Conservation (phyloP, 208 protist species). For the Acanthamoeba sp. region DNA sequence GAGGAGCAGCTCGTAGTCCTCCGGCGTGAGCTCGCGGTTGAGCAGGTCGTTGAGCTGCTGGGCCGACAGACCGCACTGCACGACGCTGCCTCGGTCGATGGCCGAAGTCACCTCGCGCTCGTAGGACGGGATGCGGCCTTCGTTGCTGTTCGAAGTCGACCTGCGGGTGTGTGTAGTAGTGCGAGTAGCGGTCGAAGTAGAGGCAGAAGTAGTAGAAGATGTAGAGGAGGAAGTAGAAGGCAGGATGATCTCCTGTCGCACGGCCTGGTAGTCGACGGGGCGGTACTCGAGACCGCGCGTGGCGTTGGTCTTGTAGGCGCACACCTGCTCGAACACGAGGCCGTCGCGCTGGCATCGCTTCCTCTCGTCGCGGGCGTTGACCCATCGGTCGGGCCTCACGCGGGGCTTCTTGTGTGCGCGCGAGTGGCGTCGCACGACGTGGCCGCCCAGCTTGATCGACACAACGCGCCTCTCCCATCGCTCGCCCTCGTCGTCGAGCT, state of each 20-base stretch:
- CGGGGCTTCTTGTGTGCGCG: not conserved
- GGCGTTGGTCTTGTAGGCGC: slow-evolving; percentile 38
- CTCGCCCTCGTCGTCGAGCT: not conserved
- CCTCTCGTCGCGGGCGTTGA: not conserved
- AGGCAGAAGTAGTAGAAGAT: not conserved
- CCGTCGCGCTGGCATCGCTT: not conserved
- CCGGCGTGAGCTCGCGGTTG: slow-evolving; percentile 83
- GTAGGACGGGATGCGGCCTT: not conserved
- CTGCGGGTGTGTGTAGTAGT: not conserved
- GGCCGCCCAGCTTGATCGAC: not conserved
- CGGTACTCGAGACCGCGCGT: slow-evolving; percentile 12
- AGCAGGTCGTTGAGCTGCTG: slow-evolving; percentile 80
- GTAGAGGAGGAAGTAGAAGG: not conserved
- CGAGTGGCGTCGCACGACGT: not conserved
- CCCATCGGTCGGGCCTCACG: not conserved
- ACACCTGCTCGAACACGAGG: not conserved
- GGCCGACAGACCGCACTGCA: slow-evolving; percentile 68
- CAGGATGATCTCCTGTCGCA: not conserved
- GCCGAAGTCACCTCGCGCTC: slow-evolving; percentile 49
- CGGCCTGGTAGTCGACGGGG: not conserved
- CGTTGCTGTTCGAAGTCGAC: not conserved
- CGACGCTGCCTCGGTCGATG: not conserved
- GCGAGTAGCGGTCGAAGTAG: not conserved
- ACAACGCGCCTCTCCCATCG: not conserved
- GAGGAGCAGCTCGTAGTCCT: slow-evolving; percentile 81